Conservation (phyloP, 1,139 yeast species). For the Sugiyamaella xylanicola region DNA sequence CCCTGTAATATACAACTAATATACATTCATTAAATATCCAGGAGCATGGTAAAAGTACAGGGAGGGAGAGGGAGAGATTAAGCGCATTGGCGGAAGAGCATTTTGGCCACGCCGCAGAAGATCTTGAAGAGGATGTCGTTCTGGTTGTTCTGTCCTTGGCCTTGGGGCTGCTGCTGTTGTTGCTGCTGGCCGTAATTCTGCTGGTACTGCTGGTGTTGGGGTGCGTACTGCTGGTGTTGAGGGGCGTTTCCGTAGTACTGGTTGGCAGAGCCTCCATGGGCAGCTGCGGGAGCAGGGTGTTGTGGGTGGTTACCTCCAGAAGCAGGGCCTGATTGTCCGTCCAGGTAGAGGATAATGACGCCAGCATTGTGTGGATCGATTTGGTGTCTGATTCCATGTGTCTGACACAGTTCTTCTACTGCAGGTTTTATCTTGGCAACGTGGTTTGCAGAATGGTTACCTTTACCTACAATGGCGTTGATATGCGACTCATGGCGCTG, state of each 20-base stretch:
- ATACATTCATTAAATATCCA: neutral
- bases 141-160: constrained; percentile 34
- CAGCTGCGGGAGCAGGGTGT: constrained; percentile 15
- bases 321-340: constrained; percentile 31
- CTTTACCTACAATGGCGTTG: constrained; percentile 88
- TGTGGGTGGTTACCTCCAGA: constrained; percentile 12
- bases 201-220: constrained; percentile 28
- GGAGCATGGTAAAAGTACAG: neutral
- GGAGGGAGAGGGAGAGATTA: neutral
- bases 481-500: constrained; percentile 57
- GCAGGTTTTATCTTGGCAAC: constrained; percentile 91
- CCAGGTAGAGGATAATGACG: constrained; percentile 70
- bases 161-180: constrained; percentile 33
- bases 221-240: constrained; percentile 20
- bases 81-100: constrained; percentile 26
- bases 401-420: constrained; percentile 70
- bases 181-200: constrained; percentile 32
- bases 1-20: constrained; percentile 18
- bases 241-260: constrained; percentile 23
- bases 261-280: constrained; percentile 20
- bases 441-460: constrained; percentile 78
- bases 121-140: constrained; percentile 25
- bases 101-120: constrained; percentile 27
- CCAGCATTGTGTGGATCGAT: constrained; percentile 77
- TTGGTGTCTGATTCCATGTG: constrained; percentile 60